Base-by-base conservation (phyloP, 2,329 filamentous ascomycete species). In the Cercospora berteroae region DNA sequence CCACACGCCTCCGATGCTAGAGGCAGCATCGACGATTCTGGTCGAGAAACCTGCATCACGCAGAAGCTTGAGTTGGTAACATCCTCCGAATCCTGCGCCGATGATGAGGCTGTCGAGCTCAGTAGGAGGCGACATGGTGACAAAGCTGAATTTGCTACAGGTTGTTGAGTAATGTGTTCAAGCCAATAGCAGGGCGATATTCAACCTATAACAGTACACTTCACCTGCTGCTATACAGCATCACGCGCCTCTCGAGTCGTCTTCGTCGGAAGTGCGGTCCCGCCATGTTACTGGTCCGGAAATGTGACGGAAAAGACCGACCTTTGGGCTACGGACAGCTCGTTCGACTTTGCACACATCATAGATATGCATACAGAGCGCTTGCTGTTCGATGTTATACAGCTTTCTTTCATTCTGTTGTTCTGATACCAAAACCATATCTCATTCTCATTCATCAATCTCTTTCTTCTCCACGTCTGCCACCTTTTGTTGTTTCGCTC, bases 1-100 rank as follows among this genome's bases (percentile, higher is more conserved):
- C 77, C 77, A 79, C 27, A 77, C 75, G 18, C 77, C 77, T 39
- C 78, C 78, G 52, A 78, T 72, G 20, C 74, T 72, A 10, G 69
- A 67, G 1, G 72, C 77, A 1, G 75, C 74, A 56, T 80, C 78
- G 52, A 78, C 72, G 27, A 78, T 67, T 36, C 74, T 73, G 67
- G 70, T 68, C 3, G 73, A 71, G 31, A 77, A 72, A 10, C 77
- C 76, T 9, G 73, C 63, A 59, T 75, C 68, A 16, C 76, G 72
- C 9, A 78, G 66, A 44, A 72, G 70, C 56, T 77, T 71, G 1
- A 75, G 60, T 18, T 70, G 64, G 36, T 66, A 71, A 12, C 65
- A 67, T 36, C 67, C 69, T 55, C 64, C 62, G 39, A 70, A 70
- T 9, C 69, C 69, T n/a, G 50, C 69, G n/a, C 69, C 67, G 16